phyloP scores from a whole-genome alignment of 371 early-diverging fungal species.

The Quaeritorhiza haematococci region DNA sequence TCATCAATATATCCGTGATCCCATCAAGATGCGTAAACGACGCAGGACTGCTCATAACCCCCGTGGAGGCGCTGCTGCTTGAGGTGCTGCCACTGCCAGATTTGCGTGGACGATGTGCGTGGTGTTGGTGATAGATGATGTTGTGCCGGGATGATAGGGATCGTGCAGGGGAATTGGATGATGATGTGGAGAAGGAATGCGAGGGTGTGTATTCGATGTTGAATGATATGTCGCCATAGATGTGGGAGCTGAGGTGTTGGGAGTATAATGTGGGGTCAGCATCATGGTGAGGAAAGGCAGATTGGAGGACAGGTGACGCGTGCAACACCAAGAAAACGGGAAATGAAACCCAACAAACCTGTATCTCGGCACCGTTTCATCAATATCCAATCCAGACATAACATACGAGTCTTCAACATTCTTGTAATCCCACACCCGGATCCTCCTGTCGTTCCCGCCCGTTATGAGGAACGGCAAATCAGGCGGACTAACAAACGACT shows the following conservation, averaged over 20 bases:
- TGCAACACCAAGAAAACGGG: not conserved
- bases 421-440: conserved; percentile 74
- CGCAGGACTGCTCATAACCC: conserved; percentile 13
- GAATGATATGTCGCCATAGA: conserved; percentile 33
- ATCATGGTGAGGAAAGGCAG: too few species aligned
- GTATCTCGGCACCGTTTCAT: conserved; percentile 52
- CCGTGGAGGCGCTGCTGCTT: not conserved
- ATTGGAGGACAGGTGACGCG: not conserved
- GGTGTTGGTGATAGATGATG: not conserved
- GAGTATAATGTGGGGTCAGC: not conserved
- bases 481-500: conserved; percentile 10
- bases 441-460: conserved; percentile 75
- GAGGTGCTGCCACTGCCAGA: not conserved
- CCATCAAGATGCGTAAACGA: conserved; percentile 59
- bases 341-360: conserved; percentile 15
- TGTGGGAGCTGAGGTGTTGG: conserved; percentile 45
- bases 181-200: conserved; percentile 7
- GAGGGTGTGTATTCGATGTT: conserved; percentile 35
- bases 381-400: conserved; percentile 60
- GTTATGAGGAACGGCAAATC: conserved; percentile 67
- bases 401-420: conserved; percentile 66
- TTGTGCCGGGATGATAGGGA: too few species aligned
- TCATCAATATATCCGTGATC: conserved; percentile 64
- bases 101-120: not conserved
- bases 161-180: not conserved